Conservation (phyloP, 306 rosid species). For the Alnus rubra region DNA sequence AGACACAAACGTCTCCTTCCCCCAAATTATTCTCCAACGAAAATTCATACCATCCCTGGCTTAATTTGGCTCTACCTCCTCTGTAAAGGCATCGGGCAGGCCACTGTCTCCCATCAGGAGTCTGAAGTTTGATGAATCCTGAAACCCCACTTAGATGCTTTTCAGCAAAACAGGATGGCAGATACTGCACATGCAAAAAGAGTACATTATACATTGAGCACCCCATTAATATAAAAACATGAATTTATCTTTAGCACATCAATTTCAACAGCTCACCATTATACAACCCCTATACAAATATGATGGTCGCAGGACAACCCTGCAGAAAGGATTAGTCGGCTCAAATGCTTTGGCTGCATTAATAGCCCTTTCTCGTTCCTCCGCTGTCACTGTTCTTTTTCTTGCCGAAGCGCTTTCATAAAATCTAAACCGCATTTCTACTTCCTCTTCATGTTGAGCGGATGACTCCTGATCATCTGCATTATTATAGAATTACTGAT, state of each 20-base stretch:
- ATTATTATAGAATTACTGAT: constrained; percentile 25
- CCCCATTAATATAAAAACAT: constrained; percentile 2
- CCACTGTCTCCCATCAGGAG: constrained; percentile 79
- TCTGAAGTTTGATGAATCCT: constrained; percentile 92
- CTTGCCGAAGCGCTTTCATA: constrained; percentile 98
- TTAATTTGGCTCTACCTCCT: constrained; percentile 89
- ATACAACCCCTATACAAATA: constrained; percentile 94
- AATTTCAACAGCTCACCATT: constrained; percentile 64
- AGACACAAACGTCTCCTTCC: constrained; percentile 97
- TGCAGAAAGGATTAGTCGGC: constrained; percentile 86
- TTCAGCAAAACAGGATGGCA: constrained; percentile 98
- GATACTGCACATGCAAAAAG: constrained; percentile 55
- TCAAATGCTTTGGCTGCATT: constrained; percentile 81
- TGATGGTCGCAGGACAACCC: constrained; percentile 95
- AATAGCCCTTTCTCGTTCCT: constrained; percentile 88
- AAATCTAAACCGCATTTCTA: constrained; percentile 75
- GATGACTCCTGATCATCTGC: constrained; percentile 72
- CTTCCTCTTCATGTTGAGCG: constrained; percentile 57
- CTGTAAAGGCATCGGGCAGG: constrained; percentile 86
- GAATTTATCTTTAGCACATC: constrained; percentile 6
- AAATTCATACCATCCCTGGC: constrained; percentile 98
- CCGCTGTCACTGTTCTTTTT: constrained; percentile 94
- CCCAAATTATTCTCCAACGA: constrained; percentile 77
- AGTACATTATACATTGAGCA: constrained; percentile 6
- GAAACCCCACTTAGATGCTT: constrained; percentile 84